A percentile compares a stretch with the other conserved stretches of the same genome.
These are phyloP conservation scores for Pseudoscleropodium purum DNA, from an alignment of 225 moss, liverwort and hornwort species.

Conservation along the genomic window DNA sequence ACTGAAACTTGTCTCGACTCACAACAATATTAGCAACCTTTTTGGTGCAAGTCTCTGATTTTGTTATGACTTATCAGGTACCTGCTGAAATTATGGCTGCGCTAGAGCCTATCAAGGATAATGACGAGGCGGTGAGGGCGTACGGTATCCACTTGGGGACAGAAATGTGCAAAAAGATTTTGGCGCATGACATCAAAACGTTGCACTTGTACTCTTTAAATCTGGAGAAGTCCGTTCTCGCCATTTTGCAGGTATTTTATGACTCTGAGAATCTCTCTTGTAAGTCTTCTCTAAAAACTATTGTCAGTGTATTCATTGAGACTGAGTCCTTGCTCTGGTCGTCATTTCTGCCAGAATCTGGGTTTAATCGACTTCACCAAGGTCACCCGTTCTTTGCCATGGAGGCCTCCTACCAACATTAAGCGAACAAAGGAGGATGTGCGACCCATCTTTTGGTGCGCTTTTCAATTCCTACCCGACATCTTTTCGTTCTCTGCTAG, in stretches of 20 bases:
- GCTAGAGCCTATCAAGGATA: conserved; percentile 91
- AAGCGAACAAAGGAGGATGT: conserved; percentile 81
- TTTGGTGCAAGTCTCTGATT: not conserved
- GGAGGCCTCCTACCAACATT: conserved; percentile 85
- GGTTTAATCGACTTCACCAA: conserved; percentile 68
- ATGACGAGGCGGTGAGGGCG: conserved; percentile 84
- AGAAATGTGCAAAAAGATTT: conserved; percentile 94
- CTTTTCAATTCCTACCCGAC: not conserved
- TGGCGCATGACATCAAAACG: conserved; percentile 68
- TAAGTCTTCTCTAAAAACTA: not conserved
- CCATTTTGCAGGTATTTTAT: conserved; percentile 71
- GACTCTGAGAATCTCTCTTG: not conserved
- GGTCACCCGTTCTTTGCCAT: conserved; percentile 69
- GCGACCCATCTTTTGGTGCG: conserved; percentile 92
- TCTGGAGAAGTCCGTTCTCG: conserved; percentile 83
- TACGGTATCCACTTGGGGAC: conserved; percentile 88
- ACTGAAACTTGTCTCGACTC: not conserved
- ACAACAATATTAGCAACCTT: not conserved
- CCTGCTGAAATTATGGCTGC: conserved; percentile 71
- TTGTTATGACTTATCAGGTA: conserved; percentile 26
- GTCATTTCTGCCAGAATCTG: conserved; percentile 45
- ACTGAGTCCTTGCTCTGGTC: not conserved
- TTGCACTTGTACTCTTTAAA: conserved; percentile 93
- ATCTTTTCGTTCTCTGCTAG: not conserved
- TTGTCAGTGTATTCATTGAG: not conserved